Evolutionary conservation across 306 rosid species (phyloP), one percentile per base, ranked within the genome.

Genomic region (Lupinus albus): DNA sequence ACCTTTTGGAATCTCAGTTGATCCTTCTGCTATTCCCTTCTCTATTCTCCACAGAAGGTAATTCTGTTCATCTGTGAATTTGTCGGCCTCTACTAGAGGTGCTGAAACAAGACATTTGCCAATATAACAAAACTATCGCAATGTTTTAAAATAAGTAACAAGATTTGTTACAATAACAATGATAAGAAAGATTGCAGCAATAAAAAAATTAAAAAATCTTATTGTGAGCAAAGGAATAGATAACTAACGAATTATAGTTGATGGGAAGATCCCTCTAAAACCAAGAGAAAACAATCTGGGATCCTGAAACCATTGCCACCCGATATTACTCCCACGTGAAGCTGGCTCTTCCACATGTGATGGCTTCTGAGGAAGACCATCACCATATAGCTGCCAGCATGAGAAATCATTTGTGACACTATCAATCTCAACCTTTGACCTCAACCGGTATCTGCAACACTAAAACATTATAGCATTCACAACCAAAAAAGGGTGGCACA

Each of bases 401-500:
- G 81, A 77, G 76, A 84, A 89, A 13, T 86, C 87, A 16, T 67
- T 71, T 14, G 86, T 75, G 54, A 89, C 80, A 79, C 88, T 78
- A 57, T 93, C 97, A 80, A 89, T 93, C 74, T 89, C 96, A 79
- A 93, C 97, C 91, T 93, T 89, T 30, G 98, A 81, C 86, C 98
- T 89, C 84, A 93, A 61, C 12, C 98, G 87, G 67, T 89, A 93
- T 74, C 97, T 93, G 82, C 66, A 11, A 32, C 48, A 76, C 71
- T 50, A 76, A 67, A 76, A 75, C 9, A 35, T 69, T 51, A 64
- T 63, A 52, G 47, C 42, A 28, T 68, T 63, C 11, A 35, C 59
- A 38, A 57, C 12, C 17, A 64, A 64, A n/a, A n/a, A n/a, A n/a
- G n/a, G n/a, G n/a, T n/a, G n/a, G n/a, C n/a, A n/a, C n/a, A n/a